Conservation (phyloP, 257 asterid genomes). For the Avicennia marina region DNA sequence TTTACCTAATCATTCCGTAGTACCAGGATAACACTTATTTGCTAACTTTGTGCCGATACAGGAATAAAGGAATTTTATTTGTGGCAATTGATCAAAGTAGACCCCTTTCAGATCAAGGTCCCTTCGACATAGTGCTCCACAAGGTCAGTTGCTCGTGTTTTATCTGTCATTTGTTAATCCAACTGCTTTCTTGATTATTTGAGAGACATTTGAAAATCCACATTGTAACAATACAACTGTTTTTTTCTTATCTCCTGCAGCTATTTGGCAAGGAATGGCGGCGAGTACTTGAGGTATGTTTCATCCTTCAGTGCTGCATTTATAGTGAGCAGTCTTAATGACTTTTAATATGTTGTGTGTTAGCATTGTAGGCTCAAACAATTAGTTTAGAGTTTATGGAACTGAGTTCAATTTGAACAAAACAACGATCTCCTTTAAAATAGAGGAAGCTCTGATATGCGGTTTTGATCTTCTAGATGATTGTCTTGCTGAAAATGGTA, state of each 20-base stretch:
- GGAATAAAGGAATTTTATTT: slow-evolving; percentile 82
- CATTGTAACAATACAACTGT: not conserved
- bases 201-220: not conserved
- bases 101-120: slow-evolving; percentile 92
- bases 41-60: slow-evolving; percentile 26
- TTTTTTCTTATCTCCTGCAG: slow-evolving; percentile 32
- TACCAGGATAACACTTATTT: not conserved
- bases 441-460: too few species aligned
- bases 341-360: not conserved
- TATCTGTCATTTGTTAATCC: not conserved
- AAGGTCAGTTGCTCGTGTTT: slow-evolving; percentile 48
- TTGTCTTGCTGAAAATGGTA: too few species aligned
- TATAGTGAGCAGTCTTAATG: not conserved
- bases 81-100: slow-evolving; percentile 82
- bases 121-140: slow-evolving; percentile 89
- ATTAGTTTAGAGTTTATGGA: too few species aligned
- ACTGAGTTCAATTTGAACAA: too few species aligned
- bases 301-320: not conserved
- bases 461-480: too few species aligned
- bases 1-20: not conserved
- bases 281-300: slow-evolving; percentile 78
- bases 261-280: slow-evolving; percentile 88
- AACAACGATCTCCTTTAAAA: too few species aligned
- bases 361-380: not conserved
- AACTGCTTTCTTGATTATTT: not conserved